Base-by-base conservation (phyloP, 371 early-diverging fungal genomes). In the Mortierella sp. region DNA sequence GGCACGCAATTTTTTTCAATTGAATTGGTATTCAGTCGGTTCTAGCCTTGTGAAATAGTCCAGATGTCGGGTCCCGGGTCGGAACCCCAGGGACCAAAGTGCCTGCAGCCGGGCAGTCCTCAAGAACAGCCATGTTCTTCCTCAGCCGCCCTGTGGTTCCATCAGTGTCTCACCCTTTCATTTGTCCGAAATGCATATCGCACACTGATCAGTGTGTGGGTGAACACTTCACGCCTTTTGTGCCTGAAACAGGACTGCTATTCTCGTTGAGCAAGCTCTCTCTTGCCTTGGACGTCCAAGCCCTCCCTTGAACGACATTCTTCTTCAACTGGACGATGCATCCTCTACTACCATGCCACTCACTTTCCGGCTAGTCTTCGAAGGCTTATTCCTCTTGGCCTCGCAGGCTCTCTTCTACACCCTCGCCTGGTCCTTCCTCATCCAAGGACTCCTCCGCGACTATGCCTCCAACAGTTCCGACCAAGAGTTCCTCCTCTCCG, bases 351-450 rank as follows among this genome's bases (percentile, higher is more conserved):
- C 75, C 61, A 84, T 84, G 81, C 72, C 70, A 46, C 69, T 81
- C 70, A 77, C 88, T 54, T 73, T 88, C 50, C 74, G 69, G 61
- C 79, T 83, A 48, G 72, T 86, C 76, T 75, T 83, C 24, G 88
- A 89, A 64, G 83, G 75, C 34, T 72, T 88, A n/a, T 78, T 91
- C 55, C 83, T 89, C 37, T 79, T 87, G 64, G 89, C 87, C 55
- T 88, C 89, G 9, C 91, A 89, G 74, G 81, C 83, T 54, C 75
- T 89, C 28, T 91, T 91, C 81, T 92, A 90, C 83, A 86, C 88
- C 31, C 81, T 90, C 69, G 93, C 91, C 43, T 91, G 90, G 91
- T 81, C 87, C 26, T 91, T 91, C 74, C 84, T 91, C 40, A 81
- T 89, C 75, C 85, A 90, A 59, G 88, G 88, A 50, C 87, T 93